Conservation (phyloP, 345 rosid genomes). For the Corchorus capsularis region DNA sequence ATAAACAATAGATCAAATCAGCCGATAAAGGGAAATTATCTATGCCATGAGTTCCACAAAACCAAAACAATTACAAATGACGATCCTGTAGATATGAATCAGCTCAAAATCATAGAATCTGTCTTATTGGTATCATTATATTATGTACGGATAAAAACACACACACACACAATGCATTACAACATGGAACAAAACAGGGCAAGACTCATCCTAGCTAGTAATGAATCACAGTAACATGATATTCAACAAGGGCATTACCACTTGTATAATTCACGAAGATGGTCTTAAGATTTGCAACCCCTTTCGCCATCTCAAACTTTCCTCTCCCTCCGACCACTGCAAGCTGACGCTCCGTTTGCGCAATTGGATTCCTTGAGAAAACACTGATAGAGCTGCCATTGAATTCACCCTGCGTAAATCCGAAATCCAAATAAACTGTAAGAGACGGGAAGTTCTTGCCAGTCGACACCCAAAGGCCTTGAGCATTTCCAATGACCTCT, state of each 20-base stretch:
- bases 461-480: constrained; percentile 28
- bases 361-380: constrained; percentile 29
- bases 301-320: constrained; percentile 31
- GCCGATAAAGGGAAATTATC: no score
- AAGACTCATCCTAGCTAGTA: no score
- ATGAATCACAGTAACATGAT: neutral
- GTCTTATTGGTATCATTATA: no score
- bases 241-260: constrained; percentile 29
- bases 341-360: constrained; percentile 23
- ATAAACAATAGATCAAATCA: no score
- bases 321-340: constrained; percentile 39
- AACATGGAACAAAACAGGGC: no score
- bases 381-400: constrained; percentile 34
- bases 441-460: neutral
- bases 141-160: no score
- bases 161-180: no score
- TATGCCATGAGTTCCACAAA: no score
- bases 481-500: constrained; percentile 30
- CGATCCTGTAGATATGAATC: no score
- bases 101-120: no score
- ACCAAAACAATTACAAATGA: no score
- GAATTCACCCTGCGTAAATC: constrained; percentile 27
- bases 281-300: constrained; percentile 23
- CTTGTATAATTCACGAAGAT: neutral
- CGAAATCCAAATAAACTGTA: constrained; percentile 24